Evolutionary conservation across 2,329 filamentous ascomycete genomes (phyloP).

Genomic region (Lizonia empirigonia): DNA sequence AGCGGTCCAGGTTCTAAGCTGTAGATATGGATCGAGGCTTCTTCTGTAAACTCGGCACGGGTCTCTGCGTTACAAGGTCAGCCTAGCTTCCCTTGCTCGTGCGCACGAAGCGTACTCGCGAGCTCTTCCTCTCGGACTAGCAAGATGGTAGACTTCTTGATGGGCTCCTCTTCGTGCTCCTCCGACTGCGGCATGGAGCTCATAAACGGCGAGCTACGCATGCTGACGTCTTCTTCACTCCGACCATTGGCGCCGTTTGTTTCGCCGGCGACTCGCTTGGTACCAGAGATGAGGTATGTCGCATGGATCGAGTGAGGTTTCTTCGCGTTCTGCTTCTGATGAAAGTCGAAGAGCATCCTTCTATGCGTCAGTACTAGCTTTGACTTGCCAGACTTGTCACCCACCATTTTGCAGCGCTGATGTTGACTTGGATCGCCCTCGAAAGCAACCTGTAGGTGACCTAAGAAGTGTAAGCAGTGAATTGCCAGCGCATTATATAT

Average conservation of each 20-base stretch:
- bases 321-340: slow-evolving; percentile 76
- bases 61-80: slow-evolving; percentile 58
- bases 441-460: slow-evolving; percentile 87
- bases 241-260: slow-evolving; percentile 48
- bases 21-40: slow-evolving; percentile 84
- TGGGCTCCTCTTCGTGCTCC: slow-evolving; percentile 53
- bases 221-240: slow-evolving; percentile 69
- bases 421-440: slow-evolving; percentile 80
- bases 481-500: neutral
- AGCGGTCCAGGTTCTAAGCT: slow-evolving; percentile 75
- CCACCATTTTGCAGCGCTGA: slow-evolving; percentile 88
- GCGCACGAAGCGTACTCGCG: slow-evolving; percentile 58
- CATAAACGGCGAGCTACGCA: slow-evolving; percentile 71
- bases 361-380: slow-evolving; percentile 23
- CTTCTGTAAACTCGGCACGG: slow-evolving; percentile 71
- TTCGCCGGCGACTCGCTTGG: slow-evolving; percentile 51
- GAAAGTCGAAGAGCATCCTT: slow-evolving; percentile 87
- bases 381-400: slow-evolving; percentile 30
- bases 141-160: slow-evolving; percentile 64
- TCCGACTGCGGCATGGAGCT: slow-evolving; percentile 64
- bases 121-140: slow-evolving; percentile 76
- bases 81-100: neutral
- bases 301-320: slow-evolving; percentile 79
- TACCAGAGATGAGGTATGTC: slow-evolving; percentile 86
- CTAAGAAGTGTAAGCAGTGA: slow-evolving; percentile 53